Evolutionary conservation across 306 rosid genomes (phyloP), one percentile per base, ranked within the genome.

Genomic region (Vigna radiata): DNA sequence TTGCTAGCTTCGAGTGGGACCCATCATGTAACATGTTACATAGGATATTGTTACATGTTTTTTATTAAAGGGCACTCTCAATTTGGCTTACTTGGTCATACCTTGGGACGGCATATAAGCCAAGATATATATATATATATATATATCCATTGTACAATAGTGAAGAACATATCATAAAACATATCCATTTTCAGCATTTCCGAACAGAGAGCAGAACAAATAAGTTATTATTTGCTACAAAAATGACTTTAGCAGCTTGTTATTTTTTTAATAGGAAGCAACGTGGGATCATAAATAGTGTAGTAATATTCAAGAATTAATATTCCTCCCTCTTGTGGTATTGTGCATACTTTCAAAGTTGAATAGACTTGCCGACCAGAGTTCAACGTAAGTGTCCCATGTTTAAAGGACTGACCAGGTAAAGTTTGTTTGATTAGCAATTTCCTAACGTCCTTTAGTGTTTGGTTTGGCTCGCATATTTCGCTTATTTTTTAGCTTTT

Each of bases 31-130:
- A 41, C 13, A 41, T 52, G 64, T 73, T 79, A 52, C 83, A 79
- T 74, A 70, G 65, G 39, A 37, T 13, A 53, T 60, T 54, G 25
- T 53, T 74, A 68, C 31, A 67, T 15, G 49, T 29, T 29, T 61
- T 8, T 73, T 70, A 64, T 73, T n/a, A 23, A 55, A 69, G 11
- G 50, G 71, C 13, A 54, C 7, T 13, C n/a, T 15, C 19, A 41
- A 56, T 37, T 58, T 68, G 50, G 44, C 36, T 80, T 80, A 77
- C 79, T 77, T 68, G 82, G 88, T 85, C 88, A 75, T 61, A 41
- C 56, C 78, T 77, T 70, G 12, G 87, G 89, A 67, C 87, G 89
- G 87, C 89, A 80, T 69, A 77, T 73, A 77, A 67, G 82, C 83
- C 87, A 85, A 77, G 77, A 74, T 49, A 9, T 21, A n/a, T n/a